A percentile compares a stretch with the other conserved stretches of the same genome.
phyloP scores from a whole-genome alignment of 352 stramenopile species.

The Phytophthora foliorum region DNA sequence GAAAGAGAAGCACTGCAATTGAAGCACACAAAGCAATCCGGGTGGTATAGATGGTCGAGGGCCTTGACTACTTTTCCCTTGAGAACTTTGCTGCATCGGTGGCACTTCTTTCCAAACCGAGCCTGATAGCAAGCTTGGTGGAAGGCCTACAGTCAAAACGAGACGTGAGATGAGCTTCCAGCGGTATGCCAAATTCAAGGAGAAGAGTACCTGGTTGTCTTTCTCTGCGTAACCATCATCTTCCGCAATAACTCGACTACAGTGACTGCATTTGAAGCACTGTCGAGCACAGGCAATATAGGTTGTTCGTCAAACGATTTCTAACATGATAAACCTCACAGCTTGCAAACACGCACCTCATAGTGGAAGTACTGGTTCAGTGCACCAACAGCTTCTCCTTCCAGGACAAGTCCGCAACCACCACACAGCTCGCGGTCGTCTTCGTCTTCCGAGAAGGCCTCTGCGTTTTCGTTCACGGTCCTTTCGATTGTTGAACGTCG shows the following conservation, averaged over 20 bases:
- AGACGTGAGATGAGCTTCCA: constrained; percentile 7
- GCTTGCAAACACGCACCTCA: constrained; percentile 49
- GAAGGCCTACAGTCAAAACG: constrained; percentile 55
- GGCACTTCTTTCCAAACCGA: constrained; percentile 85
- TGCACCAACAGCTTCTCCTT: constrained; percentile 84
- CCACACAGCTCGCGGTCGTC: constrained; percentile 81
- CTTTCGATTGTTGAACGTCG: constrained; percentile 39
- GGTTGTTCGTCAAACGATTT: background rate
- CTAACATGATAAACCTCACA: background rate
- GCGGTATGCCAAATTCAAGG: background rate
- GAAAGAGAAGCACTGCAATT: constrained; percentile 80
- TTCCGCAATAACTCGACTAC: constrained; percentile 72
- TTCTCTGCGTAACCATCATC: constrained; percentile 88
- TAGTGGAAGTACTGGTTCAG: constrained; percentile 88
- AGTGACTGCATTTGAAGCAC: constrained; percentile 89
- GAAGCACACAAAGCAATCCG: constrained; percentile 86
- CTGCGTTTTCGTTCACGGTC: constrained; percentile 49
- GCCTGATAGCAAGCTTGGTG: constrained; percentile 84
- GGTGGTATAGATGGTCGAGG: constrained; percentile 87
- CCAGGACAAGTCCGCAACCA: constrained; percentile 72
- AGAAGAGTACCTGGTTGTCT: constrained; percentile 62
- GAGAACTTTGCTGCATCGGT: constrained; percentile 78
- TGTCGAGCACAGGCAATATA: constrained; percentile 27
- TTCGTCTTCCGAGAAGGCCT: constrained; percentile 67
- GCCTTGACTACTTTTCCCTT: constrained; percentile 90